Evolutionary conservation across 2,329 filamentous ascomycete species (phyloP).

Genomic region (Sporothrix globosa): DNA sequence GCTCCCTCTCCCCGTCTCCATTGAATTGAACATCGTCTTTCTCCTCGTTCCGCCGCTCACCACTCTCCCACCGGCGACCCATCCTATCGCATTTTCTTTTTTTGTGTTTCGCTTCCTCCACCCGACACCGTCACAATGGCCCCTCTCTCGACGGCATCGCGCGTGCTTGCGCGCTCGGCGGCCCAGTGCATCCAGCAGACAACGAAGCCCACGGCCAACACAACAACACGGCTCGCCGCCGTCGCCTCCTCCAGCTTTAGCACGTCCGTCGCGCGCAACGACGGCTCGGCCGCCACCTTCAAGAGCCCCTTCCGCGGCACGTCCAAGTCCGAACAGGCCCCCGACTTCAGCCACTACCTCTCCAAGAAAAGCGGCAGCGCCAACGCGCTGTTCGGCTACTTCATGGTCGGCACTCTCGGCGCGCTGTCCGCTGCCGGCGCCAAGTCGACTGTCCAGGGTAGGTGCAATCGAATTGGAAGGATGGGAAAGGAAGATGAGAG

Average conservation of each 20-base stretch:
- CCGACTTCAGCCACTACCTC: constrained; percentile 87
- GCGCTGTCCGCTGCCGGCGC: constrained; percentile 89
- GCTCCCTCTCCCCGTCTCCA: constrained; percentile 13
- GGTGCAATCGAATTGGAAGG: constrained; percentile 42
- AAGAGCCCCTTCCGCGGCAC: constrained; percentile 67
- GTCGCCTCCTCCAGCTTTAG: constrained; percentile 50
- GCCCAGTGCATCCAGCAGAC: constrained; percentile 41
- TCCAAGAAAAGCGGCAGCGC: constrained; percentile 66
- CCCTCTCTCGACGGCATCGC: constrained; percentile 68
- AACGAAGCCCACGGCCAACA: constrained; percentile 41
- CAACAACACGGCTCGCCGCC: constrained; percentile 52
- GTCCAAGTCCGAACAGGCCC: constrained; percentile 69
- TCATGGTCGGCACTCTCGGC: constrained; percentile 97
- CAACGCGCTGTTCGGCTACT: constrained; percentile 94
- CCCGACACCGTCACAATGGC: constrained; percentile 57
- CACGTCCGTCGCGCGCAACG: constrained; percentile 51
- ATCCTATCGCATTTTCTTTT: no score
- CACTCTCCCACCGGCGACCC: neutral
- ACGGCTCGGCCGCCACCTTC: constrained; percentile 53
- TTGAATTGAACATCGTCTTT: neutral
- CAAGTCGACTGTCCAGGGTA: constrained; percentile 98
- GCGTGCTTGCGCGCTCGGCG: constrained; percentile 65
- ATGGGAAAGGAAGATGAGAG: neutral
- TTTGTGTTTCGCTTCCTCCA: neutral
- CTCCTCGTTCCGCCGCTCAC: constrained; percentile 1